phyloP scores from a whole-genome alignment of 202 grass and related monocot species.

The Digitaria exilis region DNA sequence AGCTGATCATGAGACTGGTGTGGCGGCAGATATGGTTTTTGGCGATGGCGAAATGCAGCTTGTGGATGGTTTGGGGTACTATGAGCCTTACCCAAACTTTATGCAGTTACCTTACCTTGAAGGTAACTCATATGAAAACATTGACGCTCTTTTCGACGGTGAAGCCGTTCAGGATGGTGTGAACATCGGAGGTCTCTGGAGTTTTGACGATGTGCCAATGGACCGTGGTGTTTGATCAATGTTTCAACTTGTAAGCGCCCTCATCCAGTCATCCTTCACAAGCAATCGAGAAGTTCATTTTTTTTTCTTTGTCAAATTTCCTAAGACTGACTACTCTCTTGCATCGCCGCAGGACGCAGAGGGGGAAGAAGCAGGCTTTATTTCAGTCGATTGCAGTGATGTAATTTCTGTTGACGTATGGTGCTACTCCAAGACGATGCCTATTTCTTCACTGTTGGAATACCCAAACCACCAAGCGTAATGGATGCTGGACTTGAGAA shows the following conservation, averaged over 20 bases:
- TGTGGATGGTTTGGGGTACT: constrained; percentile 2
- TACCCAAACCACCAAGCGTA: background rate
- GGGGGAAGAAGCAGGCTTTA: background rate
- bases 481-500: background rate
- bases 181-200: constrained; percentile 53
- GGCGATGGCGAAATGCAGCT: background rate
- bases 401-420: background rate
- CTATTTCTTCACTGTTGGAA: background rate
- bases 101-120: constrained; percentile 17
- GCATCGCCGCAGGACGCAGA: too few relatives aligned
- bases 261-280: background rate
- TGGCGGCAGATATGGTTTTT: background rate
- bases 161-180: constrained; percentile 29
- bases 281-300: background rate
- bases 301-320: background rate
- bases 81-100: constrained; percentile 19
- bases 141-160: background rate
- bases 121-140: constrained; percentile 38
- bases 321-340: background rate
- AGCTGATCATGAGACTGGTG: background rate
- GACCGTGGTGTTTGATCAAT: background rate
- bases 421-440: background rate
- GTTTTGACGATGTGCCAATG: constrained; percentile 56
- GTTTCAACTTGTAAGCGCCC: background rate
- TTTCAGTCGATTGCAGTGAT: background rate